Base-by-base conservation (phyloP, 768 basidiomycete genomes). In the Ephemerocybe angulata region DNA sequence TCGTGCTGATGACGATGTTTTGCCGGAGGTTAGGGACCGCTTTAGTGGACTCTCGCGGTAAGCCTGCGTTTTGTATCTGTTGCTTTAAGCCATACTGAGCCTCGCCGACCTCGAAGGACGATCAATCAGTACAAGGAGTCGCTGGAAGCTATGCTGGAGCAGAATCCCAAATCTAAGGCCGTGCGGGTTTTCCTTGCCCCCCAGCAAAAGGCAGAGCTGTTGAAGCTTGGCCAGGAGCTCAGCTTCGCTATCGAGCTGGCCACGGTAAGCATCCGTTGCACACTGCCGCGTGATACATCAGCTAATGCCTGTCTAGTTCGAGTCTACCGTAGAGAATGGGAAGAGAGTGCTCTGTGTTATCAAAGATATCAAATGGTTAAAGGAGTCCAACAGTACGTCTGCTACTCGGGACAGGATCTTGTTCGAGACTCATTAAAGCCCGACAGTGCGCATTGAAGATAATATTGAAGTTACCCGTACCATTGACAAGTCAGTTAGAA, bases 101-200 rank as follows among this genome's bases (percentile, higher is more conserved):
- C n/a, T n/a, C n/a, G n/a, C n/a, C n/a, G n/a, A n/a, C n/a, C n/a
- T n/a, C n/a, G n/a, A n/a, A n/a, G n/a, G n/a, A n/a, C n/a, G n/a
- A n/a, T n/a, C n/a, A n/a, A n/a, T n/a, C n/a, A n/a, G n/a, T n/a
- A n/a, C n/a, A n/a, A n/a, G n/a, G n/a, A n/a, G n/a, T n/a, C n/a
- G n/a, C n/a, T n/a, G n/a, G 30, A 5, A 12, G 30, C 25, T 27
- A 8, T 50, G 28, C 28, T 30, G 19, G 48, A 29, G n/a, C 29
- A 50, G 30, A 11, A 4, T 5, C n/a, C 7, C 10, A 15, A 13
- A 15, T 25, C 48, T 4, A 29, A 11, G 3, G 5, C 22, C 3
- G n/a, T 13, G 15, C 25, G 48, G 11, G 28, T 50, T 15, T 64
- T 59, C 57, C 50, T 50, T 73, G 44, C 55, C 48, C 64, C 71